phyloP scores from a whole-genome alignment of 2,329 filamentous ascomycete species.

The Aureobasidium sp. region DNA sequence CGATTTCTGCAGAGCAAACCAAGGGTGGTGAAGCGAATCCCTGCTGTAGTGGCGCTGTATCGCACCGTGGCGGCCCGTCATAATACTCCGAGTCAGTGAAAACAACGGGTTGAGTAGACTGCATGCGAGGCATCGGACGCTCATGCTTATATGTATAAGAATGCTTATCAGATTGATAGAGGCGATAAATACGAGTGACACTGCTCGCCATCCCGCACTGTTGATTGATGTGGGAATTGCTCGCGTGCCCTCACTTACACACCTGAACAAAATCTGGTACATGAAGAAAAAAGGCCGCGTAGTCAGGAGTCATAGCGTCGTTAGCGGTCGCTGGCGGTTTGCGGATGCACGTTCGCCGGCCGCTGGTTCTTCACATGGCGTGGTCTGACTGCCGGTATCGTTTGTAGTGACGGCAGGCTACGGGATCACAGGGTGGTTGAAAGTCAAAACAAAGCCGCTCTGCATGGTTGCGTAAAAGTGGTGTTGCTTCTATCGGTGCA shows the following conservation, averaged over 20 bases:
- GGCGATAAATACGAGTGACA: not conserved
- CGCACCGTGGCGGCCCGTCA: not conserved
- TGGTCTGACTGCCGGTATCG: not conserved
- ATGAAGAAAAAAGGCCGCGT: slow-evolving; percentile 1
- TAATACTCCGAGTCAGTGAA: not conserved
- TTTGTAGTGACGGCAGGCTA: no score
- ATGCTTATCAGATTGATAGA: not conserved
- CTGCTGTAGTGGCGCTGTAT: not conserved
- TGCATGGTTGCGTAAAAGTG: slow-evolving; percentile 2
- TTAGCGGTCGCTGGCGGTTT: not conserved
- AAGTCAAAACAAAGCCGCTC: slow-evolving; percentile 5
- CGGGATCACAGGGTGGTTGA: not conserved
- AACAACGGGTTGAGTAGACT: not conserved
- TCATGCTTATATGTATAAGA: not conserved
- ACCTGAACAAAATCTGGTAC: slow-evolving; percentile 2
- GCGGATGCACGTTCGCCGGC: not conserved
- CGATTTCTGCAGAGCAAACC: not conserved
- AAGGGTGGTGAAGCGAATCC: not conserved
- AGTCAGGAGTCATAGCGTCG: not conserved
- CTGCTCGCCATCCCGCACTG: not conserved
- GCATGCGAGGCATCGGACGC: not conserved
- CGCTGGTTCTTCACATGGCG: not conserved
- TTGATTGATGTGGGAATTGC: not conserved
- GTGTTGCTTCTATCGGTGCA: not conserved
- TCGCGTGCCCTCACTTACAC: slow-evolving; percentile 2